Percentiles rank a stretch among this genome's conserved stretches.
Conservation (phyloP, 108 stramenopile genomes). For the Nannochloropsis gaditana region DNA sequence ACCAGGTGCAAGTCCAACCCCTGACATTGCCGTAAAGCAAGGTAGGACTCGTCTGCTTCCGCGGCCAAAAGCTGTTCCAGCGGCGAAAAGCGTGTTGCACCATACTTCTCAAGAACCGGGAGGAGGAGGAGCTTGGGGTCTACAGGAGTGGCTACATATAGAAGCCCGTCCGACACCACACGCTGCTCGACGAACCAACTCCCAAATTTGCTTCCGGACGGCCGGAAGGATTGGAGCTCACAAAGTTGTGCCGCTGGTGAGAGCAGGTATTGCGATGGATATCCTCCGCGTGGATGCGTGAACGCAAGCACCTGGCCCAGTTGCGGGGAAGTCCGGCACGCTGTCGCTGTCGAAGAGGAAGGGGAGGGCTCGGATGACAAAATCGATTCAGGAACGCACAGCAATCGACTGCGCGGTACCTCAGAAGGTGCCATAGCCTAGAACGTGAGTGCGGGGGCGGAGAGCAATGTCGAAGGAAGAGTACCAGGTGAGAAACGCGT, state of each 20-base stretch:
- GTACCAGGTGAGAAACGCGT: no score
- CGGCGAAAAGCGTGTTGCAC: neutral
- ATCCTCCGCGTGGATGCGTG: slow-evolving; percentile 19
- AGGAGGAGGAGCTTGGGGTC: slow-evolving; percentile 46
- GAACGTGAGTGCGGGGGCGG: no score
- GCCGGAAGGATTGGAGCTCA: slow-evolving; percentile 41
- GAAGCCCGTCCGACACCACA: slow-evolving; percentile 36
- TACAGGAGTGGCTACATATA: slow-evolving; percentile 31
- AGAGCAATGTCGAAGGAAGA: no score
- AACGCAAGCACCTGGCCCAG: slow-evolving; percentile 11
- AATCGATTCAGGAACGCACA: slow-evolving; percentile 8
- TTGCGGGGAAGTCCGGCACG: neutral
- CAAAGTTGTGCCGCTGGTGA: slow-evolving; percentile 26
- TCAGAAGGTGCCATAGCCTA: neutral
- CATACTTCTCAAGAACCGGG: slow-evolving; percentile 28
- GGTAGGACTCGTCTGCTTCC: slow-evolving; percentile 30
- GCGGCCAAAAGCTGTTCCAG: neutral
- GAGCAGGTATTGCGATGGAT: slow-evolving; percentile 31
- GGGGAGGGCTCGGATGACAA: neutral
- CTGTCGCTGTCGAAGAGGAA: neutral
- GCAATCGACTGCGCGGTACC: neutral
- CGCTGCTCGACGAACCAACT: slow-evolving; percentile 47
- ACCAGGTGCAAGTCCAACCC: slow-evolving; percentile 45
- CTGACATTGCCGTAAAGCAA: slow-evolving; percentile 23
- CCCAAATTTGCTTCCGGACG: slow-evolving; percentile 26